Evolutionary conservation across 495 filamentous ascomycete genomes (phyloP), one percentile per base, ranked within the genome.

Genomic region (Podospora conica): DNA sequence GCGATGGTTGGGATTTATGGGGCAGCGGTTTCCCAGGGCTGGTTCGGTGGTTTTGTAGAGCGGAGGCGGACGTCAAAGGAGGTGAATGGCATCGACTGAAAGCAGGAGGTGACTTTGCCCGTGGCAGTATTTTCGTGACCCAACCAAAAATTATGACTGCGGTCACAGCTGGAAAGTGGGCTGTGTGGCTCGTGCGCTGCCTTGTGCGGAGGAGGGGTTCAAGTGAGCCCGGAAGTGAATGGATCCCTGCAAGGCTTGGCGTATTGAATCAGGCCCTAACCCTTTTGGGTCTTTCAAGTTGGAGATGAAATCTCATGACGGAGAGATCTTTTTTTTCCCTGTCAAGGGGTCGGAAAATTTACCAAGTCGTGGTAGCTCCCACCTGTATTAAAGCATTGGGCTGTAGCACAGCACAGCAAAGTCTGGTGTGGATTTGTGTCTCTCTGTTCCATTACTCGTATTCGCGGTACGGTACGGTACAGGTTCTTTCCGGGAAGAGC

Each of bases 171-270:
- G 62, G 69, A 69, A 63, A 68, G 69, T 69, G 70, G 71, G 69
- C 69, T 73, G 71, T 69, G 69, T 68, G 69, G 72, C 69, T 74
- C 67, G 70, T 70, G 65, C 64, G 61, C 15, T 48, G 40, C 40
- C n/a, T 48, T 15, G 40, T 48, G 40, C 22, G 62, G 23, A 55
- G 53, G 48, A 63, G 54, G 62, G 62, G 54, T 24, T 55, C 54
- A 25, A 25, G n/a, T 12, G 21, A 24, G 9, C 23, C 9, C 12
- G 55, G 18, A 21, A 18, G 9, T 54, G 53, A 57, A 7, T 25
- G 55, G 24, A 57, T 24, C 6, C 53, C n/a, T 48, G 11, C 60
- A 12, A 63, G 31, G 15, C 25, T 25, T 53, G 31, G 29, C 29
- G 31, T 48, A 48, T 48, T 18, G 33, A 18, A 18, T 5, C 15